A percentile compares a stretch with the other conserved stretches of the same genome.
These are phyloP conservation scores for Diutina siamensis DNA, from an alignment of 1,139 yeast genomes.

Conservation along the genomic window DNA sequence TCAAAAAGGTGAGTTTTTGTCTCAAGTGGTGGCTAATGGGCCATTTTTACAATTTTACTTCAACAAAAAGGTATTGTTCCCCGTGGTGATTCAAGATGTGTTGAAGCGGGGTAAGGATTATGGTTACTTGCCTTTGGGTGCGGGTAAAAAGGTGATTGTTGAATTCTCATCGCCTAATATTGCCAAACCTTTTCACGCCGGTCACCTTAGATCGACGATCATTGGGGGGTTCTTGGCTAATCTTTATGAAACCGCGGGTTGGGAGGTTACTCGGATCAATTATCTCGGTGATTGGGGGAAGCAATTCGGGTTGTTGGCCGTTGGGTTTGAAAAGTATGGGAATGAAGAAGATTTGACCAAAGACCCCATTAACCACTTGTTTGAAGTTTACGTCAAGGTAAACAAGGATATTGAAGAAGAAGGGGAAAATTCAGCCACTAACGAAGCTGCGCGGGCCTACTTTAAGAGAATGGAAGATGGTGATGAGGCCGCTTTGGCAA, in stretches of 20 bases:
- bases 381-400: slow-evolving; percentile 83
- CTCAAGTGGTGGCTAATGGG: slow-evolving; percentile 72
- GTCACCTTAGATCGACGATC: slow-evolving; percentile 94
- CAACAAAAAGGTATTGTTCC: slow-evolving; percentile 50
- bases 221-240: slow-evolving; percentile 95
- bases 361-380: slow-evolving; percentile 92
- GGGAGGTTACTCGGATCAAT: slow-evolving; percentile 82
- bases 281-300: slow-evolving; percentile 99
- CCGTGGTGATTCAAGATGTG: slow-evolving; percentile 61
- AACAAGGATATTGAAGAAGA: slow-evolving; percentile 72
- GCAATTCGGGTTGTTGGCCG: slow-evolving; percentile 92
- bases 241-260: slow-evolving; percentile 81
- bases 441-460: slow-evolving; percentile 78
- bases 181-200: slow-evolving; percentile 99
- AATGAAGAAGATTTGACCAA: slow-evolving; percentile 53
- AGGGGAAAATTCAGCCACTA: slow-evolving; percentile 56
- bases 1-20: slow-evolving; percentile 49
- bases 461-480: slow-evolving; percentile 94
- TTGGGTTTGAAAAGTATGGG: slow-evolving; percentile 84
- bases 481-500: slow-evolving; percentile 61
- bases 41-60: slow-evolving; percentile 87
- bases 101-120: slow-evolving; percentile 48
- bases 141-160: slow-evolving; percentile 59
- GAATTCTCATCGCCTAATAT: slow-evolving; percentile 97
- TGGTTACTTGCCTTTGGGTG: slow-evolving; percentile 72